Conservation (phyloP, 768 basidiomycete genomes). For the Tubosaeta sp. region DNA sequence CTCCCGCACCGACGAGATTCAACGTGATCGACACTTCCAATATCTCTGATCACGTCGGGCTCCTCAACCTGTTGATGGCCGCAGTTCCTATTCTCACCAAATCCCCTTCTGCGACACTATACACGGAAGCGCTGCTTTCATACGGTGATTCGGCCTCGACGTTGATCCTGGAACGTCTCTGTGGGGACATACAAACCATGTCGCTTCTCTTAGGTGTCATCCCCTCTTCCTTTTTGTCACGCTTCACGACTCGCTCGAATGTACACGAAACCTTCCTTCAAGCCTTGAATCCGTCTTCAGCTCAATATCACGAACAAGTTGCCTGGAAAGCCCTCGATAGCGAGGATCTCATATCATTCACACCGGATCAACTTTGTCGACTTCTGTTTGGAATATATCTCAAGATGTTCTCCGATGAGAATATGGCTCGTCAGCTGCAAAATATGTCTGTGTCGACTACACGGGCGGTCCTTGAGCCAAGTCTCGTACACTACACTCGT, state of each 20-base stretch:
- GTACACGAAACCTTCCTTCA: slow-evolving; percentile 17
- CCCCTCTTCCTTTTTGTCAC: slow-evolving; percentile 23
- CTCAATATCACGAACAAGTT: slow-evolving; percentile 21
- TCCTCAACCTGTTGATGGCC: slow-evolving; percentile 25
- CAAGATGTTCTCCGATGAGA: slow-evolving; percentile 29
- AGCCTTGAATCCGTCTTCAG: background rate
- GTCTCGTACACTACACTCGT: slow-evolving; percentile 43
- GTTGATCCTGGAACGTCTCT: slow-evolving; percentile 21
- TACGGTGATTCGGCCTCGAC: slow-evolving; percentile 5
- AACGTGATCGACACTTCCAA: slow-evolving; percentile 34
- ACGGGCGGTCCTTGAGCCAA: slow-evolving; percentile 5
- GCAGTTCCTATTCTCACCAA: slow-evolving; percentile 22
- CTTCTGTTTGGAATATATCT: slow-evolving; percentile 26
- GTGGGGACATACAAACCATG: slow-evolving; percentile 26
- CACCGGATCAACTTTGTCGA: slow-evolving; percentile 22
- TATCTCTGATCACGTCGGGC: slow-evolving; percentile 27
- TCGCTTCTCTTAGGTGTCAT: slow-evolving; percentile 26
- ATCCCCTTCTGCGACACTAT: slow-evolving; percentile 23
- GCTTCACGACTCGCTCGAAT: slow-evolving; percentile 29
- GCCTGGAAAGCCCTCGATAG: slow-evolving; percentile 21
- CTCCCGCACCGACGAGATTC: slow-evolving; percentile 25
- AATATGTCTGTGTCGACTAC: background rate
- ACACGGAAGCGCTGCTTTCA: slow-evolving; percentile 26
- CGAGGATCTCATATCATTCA: slow-evolving; percentile 12
- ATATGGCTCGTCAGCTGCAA: slow-evolving; percentile 11